Percentiles rank a stretch among this genome's conserved stretches.
Evolutionary conservation across 306 rosid genomes (phyloP).

Genomic region (Vigna radiata): DNA sequence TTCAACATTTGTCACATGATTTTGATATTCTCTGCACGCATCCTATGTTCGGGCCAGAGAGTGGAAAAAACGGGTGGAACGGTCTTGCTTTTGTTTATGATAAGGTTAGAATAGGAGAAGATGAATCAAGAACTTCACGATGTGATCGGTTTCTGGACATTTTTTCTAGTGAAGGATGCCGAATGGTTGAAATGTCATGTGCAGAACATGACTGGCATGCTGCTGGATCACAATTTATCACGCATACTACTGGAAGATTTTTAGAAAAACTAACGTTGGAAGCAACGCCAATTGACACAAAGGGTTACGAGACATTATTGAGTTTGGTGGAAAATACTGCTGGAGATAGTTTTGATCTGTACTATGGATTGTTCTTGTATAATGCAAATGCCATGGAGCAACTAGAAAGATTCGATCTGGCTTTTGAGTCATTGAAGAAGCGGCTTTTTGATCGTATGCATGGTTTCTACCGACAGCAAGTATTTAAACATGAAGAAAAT

Average conservation of each 20-base stretch:
- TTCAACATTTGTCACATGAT: slow-evolving; percentile 64
- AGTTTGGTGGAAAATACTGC: slow-evolving; percentile 83
- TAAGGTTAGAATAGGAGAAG: slow-evolving; percentile 72
- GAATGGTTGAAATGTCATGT: slow-evolving; percentile 94
- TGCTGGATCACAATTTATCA: slow-evolving; percentile 90
- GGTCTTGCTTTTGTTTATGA: slow-evolving; percentile 78
- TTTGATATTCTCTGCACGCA: slow-evolving; percentile 90
- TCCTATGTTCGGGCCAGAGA: slow-evolving; percentile 98
- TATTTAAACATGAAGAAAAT: slow-evolving; percentile 58
- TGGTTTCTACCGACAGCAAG: slow-evolving; percentile 58
- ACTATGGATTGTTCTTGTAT: slow-evolving; percentile 90
- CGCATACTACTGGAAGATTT: slow-evolving; percentile 86
- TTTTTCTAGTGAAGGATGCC: slow-evolving; percentile 81
- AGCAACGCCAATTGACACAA: slow-evolving; percentile 80
- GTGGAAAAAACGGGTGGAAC: slow-evolving; percentile 86
- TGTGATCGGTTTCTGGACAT: slow-evolving; percentile 76
- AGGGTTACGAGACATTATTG: slow-evolving; percentile 82
- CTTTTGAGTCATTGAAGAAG: slow-evolving; percentile 76
- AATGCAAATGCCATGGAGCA: slow-evolving; percentile 86
- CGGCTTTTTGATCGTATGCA: slow-evolving; percentile 79
- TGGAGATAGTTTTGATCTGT: slow-evolving; percentile 90
- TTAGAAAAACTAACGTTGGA: slow-evolving; percentile 71
- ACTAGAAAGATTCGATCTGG: slow-evolving; percentile 67
- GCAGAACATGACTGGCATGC: slow-evolving; percentile 88
- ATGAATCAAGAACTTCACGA: slow-evolving; percentile 62